Base-by-base conservation (phyloP, 148 eudicot genomes). In the Salicornia ramosissima region DNA sequence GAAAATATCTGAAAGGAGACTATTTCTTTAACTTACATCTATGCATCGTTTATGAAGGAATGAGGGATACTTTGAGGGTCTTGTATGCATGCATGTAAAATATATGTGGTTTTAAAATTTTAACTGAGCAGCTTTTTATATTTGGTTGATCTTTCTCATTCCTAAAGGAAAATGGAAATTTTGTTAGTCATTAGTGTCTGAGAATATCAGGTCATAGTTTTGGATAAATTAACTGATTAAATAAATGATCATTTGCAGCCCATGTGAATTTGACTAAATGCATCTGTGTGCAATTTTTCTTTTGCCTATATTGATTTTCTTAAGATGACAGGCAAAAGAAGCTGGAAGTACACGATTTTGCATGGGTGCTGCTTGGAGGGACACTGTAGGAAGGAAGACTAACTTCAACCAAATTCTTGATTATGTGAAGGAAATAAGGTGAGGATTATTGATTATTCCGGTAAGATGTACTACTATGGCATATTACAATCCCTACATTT, bases 291-390 rank as follows among this genome's bases (percentile, higher is more conserved):
- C 33, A 50, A 30, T 36, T 68, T 33, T 10, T 28, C 19, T 13
- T 29, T 43, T 40, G 18, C 24, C 4, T 36, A 34, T 15, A 49
- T 40, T 63, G 39, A 55, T 67, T 72, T 53, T 62, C 51, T 21
- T 68, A 40, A 26, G 54, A 19, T 65, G 75, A 36, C 84, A 95
- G 99, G 99, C 99, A 66, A 95, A 95, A 83, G 96, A 95, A 75
- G 99, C 91, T 67, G 99, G 99, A 47, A 95, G 97, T 69, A 95
- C 99, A 49, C 87, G 97, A 56, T 95, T 91, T 74, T 95, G 99
- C 76, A 95, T 95, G 97, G 99, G 99, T 79, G 99, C 97, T 78
- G 99, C 99, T 52, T 95, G 99, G 99, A 89, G 99, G 79, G 99
- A 95, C 73, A 91, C 97, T 2, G 68, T 87, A 42, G 99, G 99